phyloP scores from a whole-genome alignment of 768 basidiomycete genomes.

The Pulveroboletus ravenelii region DNA sequence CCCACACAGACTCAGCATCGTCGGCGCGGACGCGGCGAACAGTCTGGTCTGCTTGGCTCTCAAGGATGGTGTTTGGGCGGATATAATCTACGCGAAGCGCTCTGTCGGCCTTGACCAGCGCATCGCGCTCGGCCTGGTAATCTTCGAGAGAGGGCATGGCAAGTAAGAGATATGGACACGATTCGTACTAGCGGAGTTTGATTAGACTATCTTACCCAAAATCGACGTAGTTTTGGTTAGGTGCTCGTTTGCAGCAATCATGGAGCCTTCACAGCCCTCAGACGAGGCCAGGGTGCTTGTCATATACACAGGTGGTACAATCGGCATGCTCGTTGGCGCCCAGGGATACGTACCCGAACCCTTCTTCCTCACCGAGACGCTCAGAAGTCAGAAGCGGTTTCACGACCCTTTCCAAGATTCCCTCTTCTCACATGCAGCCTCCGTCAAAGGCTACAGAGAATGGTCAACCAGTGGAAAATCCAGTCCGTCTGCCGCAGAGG shows the following conservation, averaged over 20 bases:
- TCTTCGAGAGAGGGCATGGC: conserved; percentile 13
- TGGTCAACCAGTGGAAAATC: conserved; percentile 69
- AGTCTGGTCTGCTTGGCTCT: conserved; percentile 52
- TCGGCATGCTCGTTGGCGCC: conserved; percentile 78
- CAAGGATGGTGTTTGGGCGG: conserved; percentile 32
- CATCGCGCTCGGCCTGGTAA: conserved; percentile 24
- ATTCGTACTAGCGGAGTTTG: too few relatives aligned
- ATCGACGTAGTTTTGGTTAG: background rate
- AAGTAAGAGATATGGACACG: too few relatives aligned
- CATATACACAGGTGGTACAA: conserved; percentile 87
- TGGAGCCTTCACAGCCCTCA: conserved; percentile 48
- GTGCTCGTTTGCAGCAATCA: conserved; percentile 13
- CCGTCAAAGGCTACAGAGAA: conserved; percentile 73
- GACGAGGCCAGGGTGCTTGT: conserved; percentile 81
- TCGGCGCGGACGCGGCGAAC: conserved; percentile 48
- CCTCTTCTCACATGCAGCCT: conserved; percentile 73
- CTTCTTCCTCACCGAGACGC: conserved; percentile 79
- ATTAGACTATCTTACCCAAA: too few relatives aligned
- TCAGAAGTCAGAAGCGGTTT: conserved; percentile 79
- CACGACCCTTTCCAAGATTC: conserved; percentile 89
- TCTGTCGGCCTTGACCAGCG: conserved; percentile 39
- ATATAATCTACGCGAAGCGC: conserved; percentile 46
- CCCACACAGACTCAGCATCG: conserved; percentile 61
- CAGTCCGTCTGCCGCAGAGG: conserved; percentile 35
- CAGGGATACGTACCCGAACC: conserved; percentile 83